Percentiles rank a stretch among this genome's conserved stretches.
Conservation (phyloP, 148 eudicot species). For the Drosera capensis region DNA sequence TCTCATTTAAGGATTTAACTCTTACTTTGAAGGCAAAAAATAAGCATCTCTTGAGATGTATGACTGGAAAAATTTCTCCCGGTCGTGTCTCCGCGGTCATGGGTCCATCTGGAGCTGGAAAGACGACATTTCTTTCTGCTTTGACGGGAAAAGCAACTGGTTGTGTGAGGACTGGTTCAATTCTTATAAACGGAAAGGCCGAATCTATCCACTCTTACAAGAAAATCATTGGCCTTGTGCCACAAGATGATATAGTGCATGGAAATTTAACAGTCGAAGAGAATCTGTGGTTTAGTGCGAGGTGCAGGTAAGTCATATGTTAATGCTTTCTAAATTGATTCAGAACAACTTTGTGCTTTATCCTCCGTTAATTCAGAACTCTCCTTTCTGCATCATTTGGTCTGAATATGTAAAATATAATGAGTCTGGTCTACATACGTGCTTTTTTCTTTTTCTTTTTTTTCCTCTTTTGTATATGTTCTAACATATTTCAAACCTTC, state of each 20-base stretch:
- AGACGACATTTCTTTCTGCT: constrained; percentile 63
- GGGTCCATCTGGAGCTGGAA: constrained; percentile 87
- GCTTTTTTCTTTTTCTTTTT: no score
- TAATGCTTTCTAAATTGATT: no score
- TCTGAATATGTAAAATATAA: no score
- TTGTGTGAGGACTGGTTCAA: constrained; percentile 32
- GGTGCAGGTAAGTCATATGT: constrained; percentile 48
- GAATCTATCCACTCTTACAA: constrained; percentile 50
- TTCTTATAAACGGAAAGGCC: constrained; percentile 50
- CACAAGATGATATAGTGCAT: no score
- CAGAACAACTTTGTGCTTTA: no score
- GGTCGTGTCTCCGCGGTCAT: constrained; percentile 63
- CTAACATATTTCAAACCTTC: no score
- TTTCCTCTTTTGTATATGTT: no score
- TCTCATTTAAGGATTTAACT: constrained; percentile 47
- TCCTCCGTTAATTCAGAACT: no score
- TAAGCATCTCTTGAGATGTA: constrained; percentile 45
- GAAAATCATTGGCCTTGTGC: no score
- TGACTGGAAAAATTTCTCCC: constrained; percentile 49
- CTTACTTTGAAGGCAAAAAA: constrained; percentile 53
- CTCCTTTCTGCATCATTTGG: no score
- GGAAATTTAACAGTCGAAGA: no score
- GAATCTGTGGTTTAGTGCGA: constrained; percentile 66
- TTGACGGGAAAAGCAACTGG: constrained; percentile 56
- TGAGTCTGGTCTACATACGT: no score